phyloP scores from a whole-genome alignment of 495 filamentous ascomycete genomes.

The Neurospora sp. region DNA sequence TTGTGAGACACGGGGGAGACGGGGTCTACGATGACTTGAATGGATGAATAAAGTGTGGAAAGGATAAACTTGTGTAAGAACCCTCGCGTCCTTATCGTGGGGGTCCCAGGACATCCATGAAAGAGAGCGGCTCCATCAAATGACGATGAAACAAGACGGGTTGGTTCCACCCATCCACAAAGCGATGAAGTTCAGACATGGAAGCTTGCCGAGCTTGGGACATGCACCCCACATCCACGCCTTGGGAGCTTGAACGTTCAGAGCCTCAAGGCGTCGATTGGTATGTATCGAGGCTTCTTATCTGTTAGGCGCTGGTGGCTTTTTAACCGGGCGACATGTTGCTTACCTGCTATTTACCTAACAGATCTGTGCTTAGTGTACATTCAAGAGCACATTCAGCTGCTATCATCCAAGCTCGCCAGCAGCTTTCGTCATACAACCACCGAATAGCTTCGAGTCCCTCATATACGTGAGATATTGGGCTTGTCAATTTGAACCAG shows the following conservation, averaged over 20 bases:
- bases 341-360: not conserved
- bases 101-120: not conserved
- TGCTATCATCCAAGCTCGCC: not conserved
- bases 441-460: not conserved
- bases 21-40: not conserved
- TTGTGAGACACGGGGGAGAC: not conserved
- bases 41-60: not conserved
- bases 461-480: not conserved
- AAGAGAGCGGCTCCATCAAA: not conserved
- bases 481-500: not conserved
- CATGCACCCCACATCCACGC: not conserved
- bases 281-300: not conserved
- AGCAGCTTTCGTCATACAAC: not conserved
- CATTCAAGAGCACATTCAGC: not conserved
- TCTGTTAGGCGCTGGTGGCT: not conserved
- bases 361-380: not conserved
- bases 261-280: not conserved
- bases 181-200: not conserved
- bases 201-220: not conserved
- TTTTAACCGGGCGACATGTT: rapidly evolving
- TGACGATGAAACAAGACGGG: not conserved
- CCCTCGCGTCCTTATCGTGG: not conserved
- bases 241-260: not conserved
- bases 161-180: not conserved
- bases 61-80: not conserved